phyloP scores from a whole-genome alignment of 345 rosid species.

The Eucalyptus sp. region DNA sequence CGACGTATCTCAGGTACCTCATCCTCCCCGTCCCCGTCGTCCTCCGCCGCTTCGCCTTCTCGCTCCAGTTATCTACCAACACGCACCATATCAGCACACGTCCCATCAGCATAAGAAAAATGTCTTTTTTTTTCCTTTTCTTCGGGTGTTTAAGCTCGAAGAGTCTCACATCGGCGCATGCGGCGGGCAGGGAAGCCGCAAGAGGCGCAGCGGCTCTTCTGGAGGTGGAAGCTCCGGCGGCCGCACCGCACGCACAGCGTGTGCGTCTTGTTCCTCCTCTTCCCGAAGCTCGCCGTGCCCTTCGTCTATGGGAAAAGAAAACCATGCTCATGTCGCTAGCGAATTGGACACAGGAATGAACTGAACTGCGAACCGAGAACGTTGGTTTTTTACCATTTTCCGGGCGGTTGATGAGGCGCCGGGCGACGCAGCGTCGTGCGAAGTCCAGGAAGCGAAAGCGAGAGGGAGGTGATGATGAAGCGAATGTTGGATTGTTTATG shows the following conservation, averaged over 20 bases:
- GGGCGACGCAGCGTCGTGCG: background rate
- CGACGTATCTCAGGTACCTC: conserved; percentile 65
- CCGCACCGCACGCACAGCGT: conserved; percentile 1
- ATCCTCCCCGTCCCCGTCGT: conserved; percentile 84
- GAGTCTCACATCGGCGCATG: background rate
- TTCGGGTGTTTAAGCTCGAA: background rate
- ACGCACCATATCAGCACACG: accelerated
- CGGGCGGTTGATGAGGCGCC: background rate
- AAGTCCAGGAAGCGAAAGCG: background rate
- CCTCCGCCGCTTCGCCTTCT: conserved; percentile 84
- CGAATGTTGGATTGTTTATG: background rate
- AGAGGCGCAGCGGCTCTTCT: conserved; percentile 1
- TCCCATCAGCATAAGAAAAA: background rate
- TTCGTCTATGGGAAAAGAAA: background rate
- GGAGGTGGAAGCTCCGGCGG: conserved; percentile 2
- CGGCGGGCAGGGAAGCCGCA: background rate
- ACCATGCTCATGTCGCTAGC: background rate
- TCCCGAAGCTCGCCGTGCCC: conserved; percentile 1
- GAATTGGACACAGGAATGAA: background rate
- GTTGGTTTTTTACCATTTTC: background rate
- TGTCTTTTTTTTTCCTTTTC: background rate
- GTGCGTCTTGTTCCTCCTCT: conserved; percentile 9
- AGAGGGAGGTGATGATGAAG: background rate
- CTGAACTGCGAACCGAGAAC: background rate
- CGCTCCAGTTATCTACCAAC: conserved; percentile 80